Percentiles rank a stretch among this genome's conserved stretches.
Conservation (phyloP, 2,329 filamentous ascomycete genomes). For the Tolypocladium sp. region DNA sequence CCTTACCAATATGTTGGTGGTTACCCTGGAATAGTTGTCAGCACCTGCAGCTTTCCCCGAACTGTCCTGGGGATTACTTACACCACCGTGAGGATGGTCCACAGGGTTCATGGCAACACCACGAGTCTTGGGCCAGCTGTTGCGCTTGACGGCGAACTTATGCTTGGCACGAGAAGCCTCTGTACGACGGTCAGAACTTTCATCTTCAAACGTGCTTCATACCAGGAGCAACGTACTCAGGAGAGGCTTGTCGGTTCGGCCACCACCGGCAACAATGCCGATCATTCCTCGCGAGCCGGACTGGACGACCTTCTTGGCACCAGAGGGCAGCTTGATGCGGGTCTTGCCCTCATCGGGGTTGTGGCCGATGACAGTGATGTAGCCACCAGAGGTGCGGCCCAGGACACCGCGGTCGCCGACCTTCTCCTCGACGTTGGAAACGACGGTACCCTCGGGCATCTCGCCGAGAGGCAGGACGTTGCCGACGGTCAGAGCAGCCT, state of each 20-base stretch:
- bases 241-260: constrained; percentile 98
- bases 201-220: background rate
- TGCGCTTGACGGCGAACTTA: constrained; percentile 99
- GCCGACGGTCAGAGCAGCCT: constrained; percentile 90
- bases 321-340: constrained; percentile 96
- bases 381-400: constrained; percentile 97
- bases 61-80: constrained; percentile 30
- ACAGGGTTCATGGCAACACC: constrained; percentile 99
- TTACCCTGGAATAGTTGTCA: constrained; percentile 65
- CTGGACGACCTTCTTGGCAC: constrained; percentile 98
- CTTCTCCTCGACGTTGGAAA: constrained; percentile 99
- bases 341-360: constrained; percentile 99
- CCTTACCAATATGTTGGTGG: constrained; percentile 99
- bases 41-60: constrained; percentile 13
- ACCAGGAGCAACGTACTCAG: constrained; percentile 56
- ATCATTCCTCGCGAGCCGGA: constrained; percentile 95
- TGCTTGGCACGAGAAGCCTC: constrained; percentile 99
- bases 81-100: constrained; percentile 95
- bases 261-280: constrained; percentile 98
- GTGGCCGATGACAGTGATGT: constrained; percentile 95
- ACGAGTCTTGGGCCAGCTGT: constrained; percentile 99
- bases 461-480: constrained; percentile 92
- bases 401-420: constrained; percentile 92
- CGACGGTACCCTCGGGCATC: constrained; percentile 97
- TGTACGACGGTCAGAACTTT: constrained; percentile 27